Percentiles rank a stretch among this genome's conserved stretches.
Evolutionary conservation across 139 green algal genomes (phyloP).

Genomic region (Coelastrella sp.): DNA sequence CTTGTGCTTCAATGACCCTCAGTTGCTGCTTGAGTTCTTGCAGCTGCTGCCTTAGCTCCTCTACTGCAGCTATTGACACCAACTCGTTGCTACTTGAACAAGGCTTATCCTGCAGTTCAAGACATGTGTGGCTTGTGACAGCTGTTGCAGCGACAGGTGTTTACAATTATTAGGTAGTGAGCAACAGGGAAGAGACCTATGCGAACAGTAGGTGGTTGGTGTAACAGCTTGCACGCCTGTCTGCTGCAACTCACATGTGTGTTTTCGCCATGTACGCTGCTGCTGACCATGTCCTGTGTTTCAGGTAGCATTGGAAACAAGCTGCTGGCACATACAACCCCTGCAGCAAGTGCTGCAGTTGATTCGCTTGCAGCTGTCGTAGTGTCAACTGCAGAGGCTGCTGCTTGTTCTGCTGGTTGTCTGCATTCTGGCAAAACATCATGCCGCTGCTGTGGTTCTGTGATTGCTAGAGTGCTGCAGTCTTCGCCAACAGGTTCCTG

Average conservation of each 20-base stretch:
- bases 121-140: too few species aligned
- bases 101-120: too few species aligned
- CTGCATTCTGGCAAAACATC: too few species aligned
- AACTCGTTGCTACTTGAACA: too few species aligned
- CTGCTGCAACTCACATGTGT: neutral
- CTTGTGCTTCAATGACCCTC: neutral
- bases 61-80: neutral
- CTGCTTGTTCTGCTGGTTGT: constrained; percentile 17
- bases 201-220: too few species aligned
- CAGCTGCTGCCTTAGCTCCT: neutral
- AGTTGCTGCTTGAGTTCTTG: neutral
- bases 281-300: neutral
- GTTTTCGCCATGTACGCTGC: neutral
- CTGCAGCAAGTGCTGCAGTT: neutral
- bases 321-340: neutral
- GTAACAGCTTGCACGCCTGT: too few species aligned
- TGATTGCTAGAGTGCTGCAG: too few species aligned
- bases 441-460: neutral
- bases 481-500: too few species aligned
- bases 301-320: neutral
- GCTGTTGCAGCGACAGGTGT: too few species aligned
- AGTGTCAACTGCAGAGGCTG: neutral
- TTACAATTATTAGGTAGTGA: too few species aligned
- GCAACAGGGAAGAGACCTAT: too few species aligned
- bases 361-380: constrained; percentile 8